These are phyloP conservation scores for Colletotrichum caudatum DNA, from an alignment of 2,329 filamentous ascomycete species.

Conservation along the genomic window DNA sequence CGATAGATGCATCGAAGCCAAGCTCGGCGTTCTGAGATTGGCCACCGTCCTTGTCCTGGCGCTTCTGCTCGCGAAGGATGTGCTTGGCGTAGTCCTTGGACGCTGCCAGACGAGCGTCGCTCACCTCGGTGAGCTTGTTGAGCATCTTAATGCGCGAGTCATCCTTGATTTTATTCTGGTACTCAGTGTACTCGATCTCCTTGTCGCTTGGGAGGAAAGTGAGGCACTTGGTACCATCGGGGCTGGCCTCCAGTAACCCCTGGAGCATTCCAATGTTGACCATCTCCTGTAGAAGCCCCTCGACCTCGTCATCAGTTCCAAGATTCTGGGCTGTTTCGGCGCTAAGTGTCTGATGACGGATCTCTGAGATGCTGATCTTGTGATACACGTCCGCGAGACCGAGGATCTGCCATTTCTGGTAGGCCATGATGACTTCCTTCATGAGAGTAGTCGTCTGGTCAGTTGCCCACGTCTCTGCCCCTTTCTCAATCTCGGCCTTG, in stretches of 20 bases:
- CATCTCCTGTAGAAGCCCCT: slow-evolving; percentile 65
- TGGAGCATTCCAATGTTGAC: slow-evolving; percentile 65
- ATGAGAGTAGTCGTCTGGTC: slow-evolving; percentile 83
- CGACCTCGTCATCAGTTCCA: slow-evolving; percentile 56
- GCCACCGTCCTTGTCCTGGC: slow-evolving; percentile 57
- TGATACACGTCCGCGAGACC: slow-evolving; percentile 79
- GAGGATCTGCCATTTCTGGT: slow-evolving; percentile 81
- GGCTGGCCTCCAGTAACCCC: slow-evolving; percentile 63
- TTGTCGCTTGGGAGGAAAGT: slow-evolving; percentile 60
- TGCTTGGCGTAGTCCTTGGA: slow-evolving; percentile 68
- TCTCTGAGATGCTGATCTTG: slow-evolving; percentile 66
- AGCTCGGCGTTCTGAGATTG: slow-evolving; percentile 47
- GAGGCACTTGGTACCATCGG: slow-evolving; percentile 60
- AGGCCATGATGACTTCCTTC: slow-evolving; percentile 74
- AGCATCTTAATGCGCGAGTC: slow-evolving; percentile 61
- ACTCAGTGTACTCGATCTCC: slow-evolving; percentile 62
- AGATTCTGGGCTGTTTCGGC: slow-evolving; percentile 64
- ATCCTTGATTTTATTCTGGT: slow-evolving; percentile 59
- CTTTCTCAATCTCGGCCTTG: slow-evolving; percentile 71
- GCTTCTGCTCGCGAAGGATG: slow-evolving; percentile 59
- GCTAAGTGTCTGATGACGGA: slow-evolving; percentile 64
- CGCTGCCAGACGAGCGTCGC: slow-evolving; percentile 65
- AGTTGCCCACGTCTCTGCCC: slow-evolving; percentile 69
- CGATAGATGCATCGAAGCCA: slow-evolving; percentile 62
- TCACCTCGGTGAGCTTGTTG: slow-evolving; percentile 61